Base-by-base conservation (phyloP, 2,329 filamentous ascomycete species). In the Zymoseptoria pseudotritici region DNA sequence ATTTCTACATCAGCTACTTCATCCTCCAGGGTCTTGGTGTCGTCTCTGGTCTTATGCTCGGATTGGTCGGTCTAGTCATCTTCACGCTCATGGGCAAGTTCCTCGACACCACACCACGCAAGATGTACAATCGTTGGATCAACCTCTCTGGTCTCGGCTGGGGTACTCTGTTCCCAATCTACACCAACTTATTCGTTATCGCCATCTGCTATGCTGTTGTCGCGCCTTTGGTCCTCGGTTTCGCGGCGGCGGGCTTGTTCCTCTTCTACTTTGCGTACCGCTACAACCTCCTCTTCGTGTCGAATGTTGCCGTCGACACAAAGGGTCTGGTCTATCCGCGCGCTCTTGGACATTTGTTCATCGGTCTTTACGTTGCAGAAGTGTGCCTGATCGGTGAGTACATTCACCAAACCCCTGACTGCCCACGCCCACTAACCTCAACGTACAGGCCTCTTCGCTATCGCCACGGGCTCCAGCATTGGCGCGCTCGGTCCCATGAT, bases 1-100 rank as follows among this genome's bases (percentile, higher is more conserved):
- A 96, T 76, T 95, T 97, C 72, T 99, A 97, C 75, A 87, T 97
- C 20, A 90, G 88, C 0, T 99, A 97, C 77, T 95, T 99, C 66
- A 85, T 97, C 31, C 84, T 99, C 2, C 94, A 97, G 74, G 95
- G 93, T 36, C 75, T 97, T 60, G 87, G 87, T 1, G 86, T 93
- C 62, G 88, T 91, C 3, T 83, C 90, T 0, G 83, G 86, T 53
- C 83, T 89, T 1, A 75, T 97, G 4, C 80, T 95, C 2, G 90
- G 95, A 67, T 82, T 89, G 53, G 79, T 76, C 20, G 90, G 91
- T 17, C 81, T 97, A 55, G 75, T 92, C 53, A 75, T 95, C 29
- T 89, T 88, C 71, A 85, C 85, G 55, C 71, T 96, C 5, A 78
- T 92, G 53, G 90, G 91, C 73, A 88, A 85, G 67, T 79, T 90